Percentiles rank a stretch among this genome's conserved stretches.
Evolutionary conservation across 2,329 filamentous ascomycete species (phyloP).

Genomic region (Colletotrichum echinochloae): DNA sequence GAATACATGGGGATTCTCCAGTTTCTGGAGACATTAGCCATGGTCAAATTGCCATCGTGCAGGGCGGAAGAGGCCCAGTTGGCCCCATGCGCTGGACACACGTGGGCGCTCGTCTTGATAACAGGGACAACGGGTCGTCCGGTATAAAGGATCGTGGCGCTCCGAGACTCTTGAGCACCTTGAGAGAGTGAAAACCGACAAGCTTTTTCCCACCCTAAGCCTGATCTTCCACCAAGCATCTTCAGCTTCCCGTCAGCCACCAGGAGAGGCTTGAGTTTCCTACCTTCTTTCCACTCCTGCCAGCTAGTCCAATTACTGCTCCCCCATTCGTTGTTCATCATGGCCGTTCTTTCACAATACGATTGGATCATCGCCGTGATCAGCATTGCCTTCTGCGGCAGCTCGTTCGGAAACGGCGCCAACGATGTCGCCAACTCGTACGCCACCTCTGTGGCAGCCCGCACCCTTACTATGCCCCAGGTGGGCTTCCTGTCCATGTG

Average conservation of each 20-base stretch:
- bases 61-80: background rate
- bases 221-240: background rate
- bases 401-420: slow-evolving; percentile 38
- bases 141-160: slow-evolving; percentile 34
- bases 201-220: slow-evolving; percentile 7
- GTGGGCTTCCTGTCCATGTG: slow-evolving; percentile 60
- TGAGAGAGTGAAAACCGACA: slow-evolving; percentile 16
- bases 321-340: background rate
- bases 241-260: background rate
- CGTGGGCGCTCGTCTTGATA: background rate
- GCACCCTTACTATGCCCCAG: slow-evolving; percentile 64
- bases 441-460: slow-evolving; percentile 63
- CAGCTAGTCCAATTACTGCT: background rate
- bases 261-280: background rate
- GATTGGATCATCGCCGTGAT: slow-evolving; percentile 41
- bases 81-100: background rate
- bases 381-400: slow-evolving; percentile 40
- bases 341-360: slow-evolving; percentile 38
- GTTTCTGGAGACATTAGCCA: background rate
- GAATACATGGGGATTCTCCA: slow-evolving; percentile 2
- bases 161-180: slow-evolving; percentile 8
- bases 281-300: background rate
- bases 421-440: slow-evolving; percentile 57
- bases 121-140: background rate
- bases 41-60: background rate